These are phyloP conservation scores for Rosellinia necatrix DNA, from an alignment of 2,329 filamentous ascomycete genomes.

Conservation along the genomic window DNA sequence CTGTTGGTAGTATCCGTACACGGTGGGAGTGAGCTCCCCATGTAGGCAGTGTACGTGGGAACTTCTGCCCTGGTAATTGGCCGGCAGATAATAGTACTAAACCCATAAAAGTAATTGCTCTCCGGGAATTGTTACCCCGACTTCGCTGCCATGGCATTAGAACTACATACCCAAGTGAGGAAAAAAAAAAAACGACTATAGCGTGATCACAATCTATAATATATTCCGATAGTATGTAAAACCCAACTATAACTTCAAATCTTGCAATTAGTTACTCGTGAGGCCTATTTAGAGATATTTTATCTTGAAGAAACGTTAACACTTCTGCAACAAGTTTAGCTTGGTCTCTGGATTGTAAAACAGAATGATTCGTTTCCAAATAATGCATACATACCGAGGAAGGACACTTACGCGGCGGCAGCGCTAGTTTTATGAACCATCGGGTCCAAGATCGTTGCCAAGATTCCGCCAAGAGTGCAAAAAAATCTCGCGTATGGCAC, in stretches of 20 bases:
- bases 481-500: too few species aligned
- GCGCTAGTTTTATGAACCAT: neutral
- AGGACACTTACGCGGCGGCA: conserved; percentile 14
- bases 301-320: neutral
- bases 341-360: neutral
- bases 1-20: neutral
- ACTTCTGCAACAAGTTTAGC: neutral
- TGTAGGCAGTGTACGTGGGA: too few species aligned
- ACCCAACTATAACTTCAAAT: too few species aligned
- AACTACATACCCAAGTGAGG: too few species aligned
- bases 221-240: too few species aligned
- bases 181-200: too few species aligned
- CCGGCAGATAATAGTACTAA: neutral
- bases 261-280: too few species aligned
- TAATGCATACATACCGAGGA: neutral
- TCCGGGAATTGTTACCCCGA: too few species aligned
- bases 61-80: neutral
- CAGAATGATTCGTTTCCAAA: neutral
- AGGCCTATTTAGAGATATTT: neutral
- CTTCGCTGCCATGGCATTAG: too few species aligned
- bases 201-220: too few species aligned
- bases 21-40: neutral
- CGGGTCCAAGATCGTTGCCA: neutral
- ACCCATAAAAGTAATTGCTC: neutral
- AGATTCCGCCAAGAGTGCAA: too few species aligned